Evolutionary conservation across 345 rosid species (phyloP).

Genomic region (Arabidopsis suecica): DNA sequence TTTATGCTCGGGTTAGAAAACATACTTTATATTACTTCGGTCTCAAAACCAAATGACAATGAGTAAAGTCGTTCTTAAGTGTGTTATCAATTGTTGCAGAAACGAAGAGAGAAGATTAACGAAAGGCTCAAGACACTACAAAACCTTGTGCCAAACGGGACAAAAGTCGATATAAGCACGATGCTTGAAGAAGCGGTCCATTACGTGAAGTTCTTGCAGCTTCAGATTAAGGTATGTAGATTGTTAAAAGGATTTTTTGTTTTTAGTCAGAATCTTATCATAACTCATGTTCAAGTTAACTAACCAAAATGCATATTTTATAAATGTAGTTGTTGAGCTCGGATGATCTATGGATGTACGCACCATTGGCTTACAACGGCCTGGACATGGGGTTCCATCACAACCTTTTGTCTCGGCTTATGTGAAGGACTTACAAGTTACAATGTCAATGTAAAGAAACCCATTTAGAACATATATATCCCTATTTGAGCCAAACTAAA

Average conservation of each 20-base stretch:
- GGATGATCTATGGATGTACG: conserved; percentile 96
- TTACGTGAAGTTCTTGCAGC: conserved; percentile 88
- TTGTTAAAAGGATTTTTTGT: background rate
- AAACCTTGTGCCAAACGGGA: conserved; percentile 91
- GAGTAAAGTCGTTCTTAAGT: background rate
- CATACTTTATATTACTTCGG: background rate
- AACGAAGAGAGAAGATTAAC: conserved; percentile 87
- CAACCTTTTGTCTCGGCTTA: conserved; percentile 57
- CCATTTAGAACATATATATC: conserved; percentile 35
- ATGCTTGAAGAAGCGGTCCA: conserved; percentile 97
- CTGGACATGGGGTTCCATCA: conserved; percentile 76
- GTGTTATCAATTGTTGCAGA: conserved; percentile 51
- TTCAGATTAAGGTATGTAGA: conserved; percentile 75
- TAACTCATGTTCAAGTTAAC: background rate
- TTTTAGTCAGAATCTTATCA: too few species aligned
- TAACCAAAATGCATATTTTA: conserved; percentile 16
- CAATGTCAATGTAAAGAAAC: conserved; percentile 33
- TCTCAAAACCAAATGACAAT: background rate
- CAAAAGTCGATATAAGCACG: conserved; percentile 91
- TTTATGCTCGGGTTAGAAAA: conserved; percentile 79
- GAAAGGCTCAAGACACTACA: conserved; percentile 78
- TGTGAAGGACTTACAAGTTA: conserved; percentile 31
- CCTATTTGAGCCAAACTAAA: conserved; percentile 16
- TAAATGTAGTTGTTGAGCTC: conserved; percentile 83
- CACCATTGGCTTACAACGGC: conserved; percentile 93